Evolutionary conservation across 768 basidiomycete species (phyloP).

Genomic region (Calocybe cyanea): DNA sequence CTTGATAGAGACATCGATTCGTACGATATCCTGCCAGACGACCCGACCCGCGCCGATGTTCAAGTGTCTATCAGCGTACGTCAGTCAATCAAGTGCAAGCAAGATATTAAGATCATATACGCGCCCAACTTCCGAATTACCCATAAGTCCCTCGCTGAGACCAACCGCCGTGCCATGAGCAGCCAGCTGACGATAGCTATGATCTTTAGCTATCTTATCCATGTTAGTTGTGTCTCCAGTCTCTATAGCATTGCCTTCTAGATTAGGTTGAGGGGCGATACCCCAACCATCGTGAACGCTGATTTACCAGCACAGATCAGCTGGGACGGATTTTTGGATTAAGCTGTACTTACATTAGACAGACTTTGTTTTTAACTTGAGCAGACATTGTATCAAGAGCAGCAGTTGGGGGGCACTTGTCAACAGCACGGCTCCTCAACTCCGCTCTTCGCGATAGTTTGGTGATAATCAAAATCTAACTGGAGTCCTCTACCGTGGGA

Average conservation of each 20-base stretch:
- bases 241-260: conserved; percentile 86
- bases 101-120: conserved; percentile 22
- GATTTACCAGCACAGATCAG: neutral
- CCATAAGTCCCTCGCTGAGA: conserved; percentile 92
- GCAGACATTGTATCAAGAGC: conserved; percentile 14
- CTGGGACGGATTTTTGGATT: neutral
- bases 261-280: conserved; percentile 59
- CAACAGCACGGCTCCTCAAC: too few species aligned
- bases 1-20: conserved; percentile 89
- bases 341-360: conserved; percentile 65
- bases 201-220: conserved; percentile 78
- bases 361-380: conserved; percentile 82
- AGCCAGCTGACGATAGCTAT: conserved; percentile 66
- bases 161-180: conserved; percentile 94
- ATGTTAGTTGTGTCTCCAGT: conserved; percentile 84
- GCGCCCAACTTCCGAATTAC: conserved; percentile 95
- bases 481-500: too few species aligned
- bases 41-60: conserved; percentile 94
- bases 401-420: neutral
- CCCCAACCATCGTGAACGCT: conserved; percentile 99
- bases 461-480: too few species aligned
- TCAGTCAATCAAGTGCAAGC: neutral
- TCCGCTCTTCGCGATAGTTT: too few species aligned
- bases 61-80: conserved; percentile 58
- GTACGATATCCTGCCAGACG: conserved; percentile 98